Percentiles rank a stretch among this genome's conserved stretches.
Evolutionary conservation across 139 green algal species (phyloP).

Genomic region (Choricystis sp.): DNA sequence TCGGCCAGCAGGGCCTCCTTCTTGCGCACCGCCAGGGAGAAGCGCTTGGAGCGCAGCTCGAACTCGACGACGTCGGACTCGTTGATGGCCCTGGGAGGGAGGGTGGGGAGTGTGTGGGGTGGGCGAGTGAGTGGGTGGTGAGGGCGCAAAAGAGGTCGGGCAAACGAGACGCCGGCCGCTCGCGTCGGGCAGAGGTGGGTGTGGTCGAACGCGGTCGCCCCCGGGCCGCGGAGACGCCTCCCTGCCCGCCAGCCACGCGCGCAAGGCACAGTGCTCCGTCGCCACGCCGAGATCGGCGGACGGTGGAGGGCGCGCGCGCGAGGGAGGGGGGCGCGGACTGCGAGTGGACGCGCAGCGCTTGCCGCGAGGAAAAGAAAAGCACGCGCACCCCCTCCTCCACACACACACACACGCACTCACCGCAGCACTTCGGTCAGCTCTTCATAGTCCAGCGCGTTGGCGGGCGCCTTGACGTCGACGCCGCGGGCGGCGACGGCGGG

Average conservation of each 20-base stretch:
- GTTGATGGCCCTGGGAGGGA: slow-evolving; percentile 91
- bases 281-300: not conserved
- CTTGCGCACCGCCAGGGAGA: slow-evolving; percentile 76
- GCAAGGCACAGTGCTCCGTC: not conserved
- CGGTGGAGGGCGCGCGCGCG: not conserved
- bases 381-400: too few relatives aligned
- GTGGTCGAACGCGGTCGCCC: too few relatives aligned
- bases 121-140: not conserved
- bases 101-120: too few relatives aligned
- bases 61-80: slow-evolving; percentile 92
- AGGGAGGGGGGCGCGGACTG: not conserved
- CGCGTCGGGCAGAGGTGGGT: not conserved
- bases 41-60: slow-evolving; percentile 79
- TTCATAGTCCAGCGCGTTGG: slow-evolving; percentile 57
- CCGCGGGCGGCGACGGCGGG: too few relatives aligned
- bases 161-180: slow-evolving; percentile 1
- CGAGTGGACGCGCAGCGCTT: not conserved
- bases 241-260: not conserved
- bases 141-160: not conserved
- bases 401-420: slow-evolving; percentile 13
- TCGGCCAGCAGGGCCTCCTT: slow-evolving; percentile 52
- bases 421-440: slow-evolving; percentile 68
- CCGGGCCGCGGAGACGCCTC: too few relatives aligned
- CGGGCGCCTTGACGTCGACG: not conserved
- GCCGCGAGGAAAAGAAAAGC: not conserved